phyloP scores from a whole-genome alignment of 2,329 filamentous ascomycete species.

The Periconia macrospinosa region DNA sequence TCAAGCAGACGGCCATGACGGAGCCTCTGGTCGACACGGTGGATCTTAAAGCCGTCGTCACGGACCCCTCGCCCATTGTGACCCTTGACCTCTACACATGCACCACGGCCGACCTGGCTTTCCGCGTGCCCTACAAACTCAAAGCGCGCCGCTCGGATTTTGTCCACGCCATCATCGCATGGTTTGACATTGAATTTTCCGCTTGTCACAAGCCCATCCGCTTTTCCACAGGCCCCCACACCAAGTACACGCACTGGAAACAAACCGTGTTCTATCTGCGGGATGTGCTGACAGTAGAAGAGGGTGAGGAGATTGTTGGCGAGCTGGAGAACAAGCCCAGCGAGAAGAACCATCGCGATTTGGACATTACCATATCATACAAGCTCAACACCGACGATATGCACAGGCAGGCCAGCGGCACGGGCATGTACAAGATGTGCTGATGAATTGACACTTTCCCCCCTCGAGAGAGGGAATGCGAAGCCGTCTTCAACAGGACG shows the following conservation, averaged over 20 bases:
- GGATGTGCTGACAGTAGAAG: slow-evolving; percentile 88
- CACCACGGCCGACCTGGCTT: slow-evolving; percentile 79
- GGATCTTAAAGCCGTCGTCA: slow-evolving; percentile 95
- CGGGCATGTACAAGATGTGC: slow-evolving; percentile 76
- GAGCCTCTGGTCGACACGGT: slow-evolving; percentile 98
- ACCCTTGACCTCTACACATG: slow-evolving; percentile 94
- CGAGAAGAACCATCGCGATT: slow-evolving; percentile 88
- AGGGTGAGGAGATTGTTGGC: slow-evolving; percentile 78
- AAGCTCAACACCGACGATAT: slow-evolving; percentile 75
- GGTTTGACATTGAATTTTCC: slow-evolving; percentile 99
- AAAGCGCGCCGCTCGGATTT: slow-evolving; percentile 85
- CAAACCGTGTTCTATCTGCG: slow-evolving; percentile 98
- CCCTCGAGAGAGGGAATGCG: too few relatives aligned
- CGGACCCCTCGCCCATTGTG: slow-evolving; percentile 81
- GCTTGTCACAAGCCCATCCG: slow-evolving; percentile 97
- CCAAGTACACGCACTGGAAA: slow-evolving; percentile 99
- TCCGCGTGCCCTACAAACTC: slow-evolving; percentile 77
- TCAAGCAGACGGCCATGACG: slow-evolving; percentile 90
- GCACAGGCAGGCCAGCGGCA: slow-evolving; percentile 68
- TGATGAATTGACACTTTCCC: slow-evolving; percentile 8
- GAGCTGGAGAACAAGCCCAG: slow-evolving; percentile 83
- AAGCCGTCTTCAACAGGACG: too few relatives aligned
- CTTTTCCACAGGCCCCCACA: slow-evolving; percentile 96
- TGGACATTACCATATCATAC: slow-evolving; percentile 89
- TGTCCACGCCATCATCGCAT: slow-evolving; percentile 92